Evolutionary conservation across 164 flowering plant species (phyloP).

Genomic region (Dillenia turbinata): DNA sequence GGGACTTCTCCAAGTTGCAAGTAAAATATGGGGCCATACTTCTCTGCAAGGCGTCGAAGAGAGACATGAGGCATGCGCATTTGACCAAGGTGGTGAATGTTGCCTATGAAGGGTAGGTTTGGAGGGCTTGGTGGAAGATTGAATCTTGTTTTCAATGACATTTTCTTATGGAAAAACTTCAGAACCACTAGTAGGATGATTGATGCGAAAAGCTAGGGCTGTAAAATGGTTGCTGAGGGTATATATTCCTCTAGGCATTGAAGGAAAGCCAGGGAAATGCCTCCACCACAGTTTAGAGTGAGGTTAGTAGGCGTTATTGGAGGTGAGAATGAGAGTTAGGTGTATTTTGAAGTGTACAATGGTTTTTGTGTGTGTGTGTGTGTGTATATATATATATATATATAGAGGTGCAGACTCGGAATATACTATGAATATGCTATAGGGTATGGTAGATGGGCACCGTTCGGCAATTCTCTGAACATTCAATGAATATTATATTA

Average conservation of each 20-base stretch:
- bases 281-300: slow-evolving; percentile 1
- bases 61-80: slow-evolving; percentile 19
- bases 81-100: slow-evolving; percentile 30
- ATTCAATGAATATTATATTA: no score
- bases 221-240: background rate
- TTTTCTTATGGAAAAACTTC: background rate
- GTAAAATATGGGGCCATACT: slow-evolving; percentile 30
- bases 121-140: slow-evolving; percentile 6
- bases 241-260: slow-evolving; percentile 20
- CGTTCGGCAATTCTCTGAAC: no score
- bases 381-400: no score
- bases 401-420: no score
- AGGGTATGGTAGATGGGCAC: no score
- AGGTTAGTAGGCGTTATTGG: slow-evolving; percentile 3
- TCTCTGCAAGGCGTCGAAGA: slow-evolving; percentile 16
- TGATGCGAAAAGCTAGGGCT: no score
- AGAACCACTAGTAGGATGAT: no score
- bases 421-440: no score
- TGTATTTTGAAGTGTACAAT: no score
- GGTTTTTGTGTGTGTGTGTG: no score
- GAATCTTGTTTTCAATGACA: slow-evolving; percentile 1
- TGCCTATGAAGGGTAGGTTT: slow-evolving; percentile 36
- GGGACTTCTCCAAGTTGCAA: slow-evolving; percentile 28
- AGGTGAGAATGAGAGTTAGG: slow-evolving; percentile 6
- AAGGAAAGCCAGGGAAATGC: slow-evolving; percentile 4